Conservation (phyloP, 75 land plant genomes). For the Azolla pinnata region DNA sequence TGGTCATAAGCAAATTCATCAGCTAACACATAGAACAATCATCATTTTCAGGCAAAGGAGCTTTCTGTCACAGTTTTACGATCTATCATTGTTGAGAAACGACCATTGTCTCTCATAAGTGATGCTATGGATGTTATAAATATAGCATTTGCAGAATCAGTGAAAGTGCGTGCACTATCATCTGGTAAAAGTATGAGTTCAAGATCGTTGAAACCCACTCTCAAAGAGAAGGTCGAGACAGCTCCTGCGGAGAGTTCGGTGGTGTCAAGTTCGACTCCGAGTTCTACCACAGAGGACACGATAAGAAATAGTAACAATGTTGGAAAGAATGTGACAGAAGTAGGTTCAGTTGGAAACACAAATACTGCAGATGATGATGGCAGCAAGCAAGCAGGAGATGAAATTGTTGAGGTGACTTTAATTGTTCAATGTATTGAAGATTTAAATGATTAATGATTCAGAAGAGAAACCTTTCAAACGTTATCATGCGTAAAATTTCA, state of each 20-base stretch:
- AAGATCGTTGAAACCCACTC: no score
- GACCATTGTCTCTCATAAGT: conserved; percentile 53
- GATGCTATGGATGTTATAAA: conserved; percentile 70
- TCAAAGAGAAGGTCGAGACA: no score
- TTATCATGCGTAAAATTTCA: no score
- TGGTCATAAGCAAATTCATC: no score
- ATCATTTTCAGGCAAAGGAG: conserved; percentile 55
- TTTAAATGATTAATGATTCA: background rate
- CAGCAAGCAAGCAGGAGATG: background rate
- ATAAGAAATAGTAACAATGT: background rate
- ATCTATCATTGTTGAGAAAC: conserved; percentile 63
- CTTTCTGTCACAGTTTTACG: conserved; percentile 59
- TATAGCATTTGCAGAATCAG: conserved; percentile 44
- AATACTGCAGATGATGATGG: background rate
- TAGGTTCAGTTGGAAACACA: background rate
- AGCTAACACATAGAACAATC: no score
- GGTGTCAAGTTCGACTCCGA: no score
- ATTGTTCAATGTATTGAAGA: background rate
- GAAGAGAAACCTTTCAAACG: no score
- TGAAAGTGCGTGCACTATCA: conserved; percentile 20
- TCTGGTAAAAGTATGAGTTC: no score
- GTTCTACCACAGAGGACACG: no score
- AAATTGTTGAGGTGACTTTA: background rate
- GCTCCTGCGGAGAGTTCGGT: no score
- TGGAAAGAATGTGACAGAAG: background rate